Evolutionary conservation across 1,284 basidiomycete genomes (phyloP).

Genomic region (Pterulicium gracile): DNA sequence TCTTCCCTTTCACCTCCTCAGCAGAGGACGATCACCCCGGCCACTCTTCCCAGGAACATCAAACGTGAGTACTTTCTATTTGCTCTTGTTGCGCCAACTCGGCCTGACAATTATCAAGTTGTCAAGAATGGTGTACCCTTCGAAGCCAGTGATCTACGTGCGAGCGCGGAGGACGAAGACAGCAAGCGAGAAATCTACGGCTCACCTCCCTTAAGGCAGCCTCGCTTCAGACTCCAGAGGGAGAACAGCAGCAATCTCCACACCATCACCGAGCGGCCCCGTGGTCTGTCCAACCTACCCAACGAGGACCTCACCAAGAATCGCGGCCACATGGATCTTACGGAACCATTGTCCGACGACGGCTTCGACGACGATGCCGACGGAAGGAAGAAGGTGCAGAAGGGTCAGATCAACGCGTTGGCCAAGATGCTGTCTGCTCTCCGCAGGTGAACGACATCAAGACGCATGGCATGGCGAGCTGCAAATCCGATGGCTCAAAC

Average conservation of each 20-base stretch:
- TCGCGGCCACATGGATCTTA: constrained; percentile 61
- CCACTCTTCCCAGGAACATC: constrained; percentile 54
- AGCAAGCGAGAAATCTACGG: constrained; percentile 46
- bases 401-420: constrained; percentile 72
- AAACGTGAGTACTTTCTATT: constrained; percentile 47
- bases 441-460: constrained; percentile 47
- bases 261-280: constrained; percentile 58
- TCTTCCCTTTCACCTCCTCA: constrained; percentile 18
- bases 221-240: constrained; percentile 54
- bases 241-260: constrained; percentile 42
- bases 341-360: constrained; percentile 18
- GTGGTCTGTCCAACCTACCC: constrained; percentile 12
- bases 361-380: constrained; percentile 35
- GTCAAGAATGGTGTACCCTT: constrained; percentile 68
- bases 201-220: constrained; percentile 49
- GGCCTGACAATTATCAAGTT: constrained; percentile 17
- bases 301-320: constrained; percentile 50
- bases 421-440: constrained; percentile 77
- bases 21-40: constrained; percentile 15
- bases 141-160: constrained; percentile 56
- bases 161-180: constrained; percentile 51
- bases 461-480: too few relatives aligned
- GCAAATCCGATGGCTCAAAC: too few relatives aligned
- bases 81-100: constrained; percentile 10
- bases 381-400: constrained; percentile 61